These are phyloP conservation scores for Hondaea fermentalgiana DNA, from an alignment of 108 stramenopile genomes.

Conservation along the genomic window DNA sequence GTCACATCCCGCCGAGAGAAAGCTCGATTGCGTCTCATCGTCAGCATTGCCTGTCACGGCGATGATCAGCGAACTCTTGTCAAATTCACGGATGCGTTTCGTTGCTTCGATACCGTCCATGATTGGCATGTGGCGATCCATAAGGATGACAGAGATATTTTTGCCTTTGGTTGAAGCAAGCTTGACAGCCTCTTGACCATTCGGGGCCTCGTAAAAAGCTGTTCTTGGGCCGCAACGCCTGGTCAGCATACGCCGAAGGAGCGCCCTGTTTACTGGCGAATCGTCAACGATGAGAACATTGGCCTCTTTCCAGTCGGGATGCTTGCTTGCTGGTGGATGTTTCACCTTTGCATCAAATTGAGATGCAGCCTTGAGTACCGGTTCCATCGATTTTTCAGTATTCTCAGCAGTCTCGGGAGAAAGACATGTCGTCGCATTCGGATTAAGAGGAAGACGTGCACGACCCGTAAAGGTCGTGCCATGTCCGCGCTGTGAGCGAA, in stretches of 20 bases:
- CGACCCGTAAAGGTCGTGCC: background rate
- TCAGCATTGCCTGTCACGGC: constrained; percentile 42
- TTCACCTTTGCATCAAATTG: background rate
- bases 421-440: constrained; percentile 12
- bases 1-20: background rate
- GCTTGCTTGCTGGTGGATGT: constrained; percentile 21
- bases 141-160: constrained; percentile 45
- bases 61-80: constrained; percentile 36
- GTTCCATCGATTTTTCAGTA: too few relatives aligned
- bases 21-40: background rate
- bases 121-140: constrained; percentile 64
- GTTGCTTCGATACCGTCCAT: constrained; percentile 63
- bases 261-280: background rate
- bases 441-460: background rate
- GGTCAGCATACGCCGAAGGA: background rate
- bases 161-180: background rate
- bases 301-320: background rate
- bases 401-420: too few relatives aligned
- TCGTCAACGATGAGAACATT: background rate
- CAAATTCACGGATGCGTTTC: constrained; percentile 32
- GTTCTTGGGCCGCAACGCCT: background rate
- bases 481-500: background rate
- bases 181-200: background rate
- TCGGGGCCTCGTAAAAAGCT: background rate
- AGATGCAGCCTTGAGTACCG: background rate